Evolutionary conservation across 2,329 filamentous ascomycete species (phyloP).

Genomic region (Phyllachora maydis): DNA sequence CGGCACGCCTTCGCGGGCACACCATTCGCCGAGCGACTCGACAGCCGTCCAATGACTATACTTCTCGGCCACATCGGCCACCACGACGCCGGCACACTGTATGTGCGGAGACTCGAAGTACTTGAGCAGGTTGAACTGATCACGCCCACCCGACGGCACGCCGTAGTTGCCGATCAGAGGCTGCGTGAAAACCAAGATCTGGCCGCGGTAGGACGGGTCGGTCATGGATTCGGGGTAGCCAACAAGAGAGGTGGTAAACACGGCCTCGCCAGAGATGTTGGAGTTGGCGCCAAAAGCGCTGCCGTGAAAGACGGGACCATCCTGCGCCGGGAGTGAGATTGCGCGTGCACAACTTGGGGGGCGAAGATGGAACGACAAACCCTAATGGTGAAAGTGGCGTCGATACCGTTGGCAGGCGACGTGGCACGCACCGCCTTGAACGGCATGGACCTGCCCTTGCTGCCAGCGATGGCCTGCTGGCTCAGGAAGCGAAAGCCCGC

Average conservation of each 20-base stretch:
- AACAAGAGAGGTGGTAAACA: conserved; percentile 95
- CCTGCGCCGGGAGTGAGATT: conserved; percentile 26
- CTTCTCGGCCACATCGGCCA: conserved; percentile 78
- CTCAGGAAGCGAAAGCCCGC: conserved; percentile 18
- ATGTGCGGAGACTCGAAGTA: conserved; percentile 98
- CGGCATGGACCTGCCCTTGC: conserved; percentile 49
- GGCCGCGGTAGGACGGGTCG: conserved; percentile 72
- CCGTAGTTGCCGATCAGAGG: conserved; percentile 97
- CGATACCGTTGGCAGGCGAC: conserved; percentile 45
- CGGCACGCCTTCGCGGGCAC: conserved; percentile 84
- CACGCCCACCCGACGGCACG: conserved; percentile 68
- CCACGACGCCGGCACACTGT: conserved; percentile 87
- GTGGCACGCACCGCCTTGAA: conserved; percentile 34
- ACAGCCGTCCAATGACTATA: conserved; percentile 99
- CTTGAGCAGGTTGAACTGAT: conserved; percentile 78
- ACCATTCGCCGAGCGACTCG: conserved; percentile 84
- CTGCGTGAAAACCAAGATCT: conserved; percentile 97
- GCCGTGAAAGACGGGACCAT: conserved; percentile 89
- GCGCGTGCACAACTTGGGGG: not conserved
- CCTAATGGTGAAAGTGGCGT: conserved; percentile 88
- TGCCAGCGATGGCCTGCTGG: conserved; percentile 38
- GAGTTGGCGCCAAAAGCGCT: conserved; percentile 91
- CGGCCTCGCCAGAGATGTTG: conserved; percentile 94
- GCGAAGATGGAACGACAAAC: conserved; percentile 18
- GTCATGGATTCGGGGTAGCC: conserved; percentile 94